Evolutionary conservation across 768 basidiomycete genomes (phyloP), one percentile per base, ranked within the genome.

Genomic region (Xerocomellus intermedius): DNA sequence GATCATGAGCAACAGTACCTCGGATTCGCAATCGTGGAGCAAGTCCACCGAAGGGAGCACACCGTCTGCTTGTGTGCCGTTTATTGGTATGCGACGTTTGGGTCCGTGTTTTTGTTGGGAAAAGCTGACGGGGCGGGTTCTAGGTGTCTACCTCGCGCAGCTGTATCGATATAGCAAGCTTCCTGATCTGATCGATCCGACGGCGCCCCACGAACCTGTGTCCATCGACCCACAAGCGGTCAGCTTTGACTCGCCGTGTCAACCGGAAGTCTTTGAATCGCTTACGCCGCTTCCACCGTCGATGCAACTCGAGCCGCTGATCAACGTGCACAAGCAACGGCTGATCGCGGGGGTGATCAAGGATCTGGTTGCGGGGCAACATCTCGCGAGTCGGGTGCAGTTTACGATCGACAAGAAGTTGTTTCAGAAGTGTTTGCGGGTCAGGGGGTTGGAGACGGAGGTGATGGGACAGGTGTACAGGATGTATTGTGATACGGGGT

Each of bases 301-400:
- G n/a, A 89, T 92, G 77, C 82, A 86, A 57, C 80, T 94, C 28
- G 90, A 93, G 63, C 90, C 91, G 4, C 71, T 94, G 54, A 90
- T 94, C 73, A 94, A 92, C 66, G 86, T 94, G 7, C 89, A 93
- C 71, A 93, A 94, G 71, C 91, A 94, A 66, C 83, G 91, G 35
- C 73, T 86, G 60, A 88, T 91, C 49, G 89, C 91, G 10, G 81
- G 80, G 16, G 85, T 90, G 39, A 89, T 93, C 74, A 91, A 91
- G 68, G 79, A 82, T 8, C 73, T 93, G 51, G 89, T 93, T 8
- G 84, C 86, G 10, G 89, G 89, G 2, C 91, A 93, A 65, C 91
- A 93, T 63, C 80, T 91, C 10, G 88, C 91, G 2, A 84, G 85
- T 54, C 81, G 82, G 26, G 78, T 91, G 28, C 82, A 88, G 37